phyloP scores from a whole-genome alignment of 2,329 filamentous ascomycete species.

The Aureobasidium musti region DNA sequence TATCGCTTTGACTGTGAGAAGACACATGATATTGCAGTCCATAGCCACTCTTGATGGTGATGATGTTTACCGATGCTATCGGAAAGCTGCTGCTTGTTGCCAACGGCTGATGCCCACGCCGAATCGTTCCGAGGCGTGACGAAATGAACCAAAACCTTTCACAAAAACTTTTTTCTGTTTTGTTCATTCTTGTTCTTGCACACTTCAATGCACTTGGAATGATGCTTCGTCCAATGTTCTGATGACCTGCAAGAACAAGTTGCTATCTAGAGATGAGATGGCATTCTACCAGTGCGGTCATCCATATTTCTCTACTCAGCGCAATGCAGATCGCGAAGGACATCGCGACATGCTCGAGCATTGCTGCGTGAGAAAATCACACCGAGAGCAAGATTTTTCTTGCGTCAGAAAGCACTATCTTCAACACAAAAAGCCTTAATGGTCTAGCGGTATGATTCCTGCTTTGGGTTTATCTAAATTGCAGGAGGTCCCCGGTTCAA shows the following conservation, averaged over 20 bases:
- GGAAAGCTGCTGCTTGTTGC: background rate
- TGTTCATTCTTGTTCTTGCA: background rate
- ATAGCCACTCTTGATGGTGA: background rate
- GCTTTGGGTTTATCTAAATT: slow-evolving; percentile 23
- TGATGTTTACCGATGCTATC: background rate
- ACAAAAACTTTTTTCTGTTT: slow-evolving; percentile 9
- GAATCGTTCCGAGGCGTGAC: slow-evolving; percentile 10
- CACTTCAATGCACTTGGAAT: background rate
- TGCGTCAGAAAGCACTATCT: background rate
- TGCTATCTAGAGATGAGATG: background rate
- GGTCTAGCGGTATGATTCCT: slow-evolving; percentile 27
- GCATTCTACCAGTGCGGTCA: background rate
- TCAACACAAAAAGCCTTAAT: slow-evolving; percentile 8
- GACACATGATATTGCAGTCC: too few relatives aligned
- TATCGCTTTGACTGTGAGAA: too few relatives aligned
- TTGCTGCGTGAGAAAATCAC: too few relatives aligned
- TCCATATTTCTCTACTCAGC: background rate
- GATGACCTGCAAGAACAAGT: background rate
- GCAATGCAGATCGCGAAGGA: background rate
- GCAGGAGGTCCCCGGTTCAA: slow-evolving; percentile 26
- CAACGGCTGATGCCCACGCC: background rate
- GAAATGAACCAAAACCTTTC: background rate
- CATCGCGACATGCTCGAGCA: background rate
- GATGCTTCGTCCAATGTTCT: background rate
- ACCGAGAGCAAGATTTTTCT: background rate